Conservation (phyloP, 805 yeast genomes). For the Blastobotrys chiropterorum region DNA sequence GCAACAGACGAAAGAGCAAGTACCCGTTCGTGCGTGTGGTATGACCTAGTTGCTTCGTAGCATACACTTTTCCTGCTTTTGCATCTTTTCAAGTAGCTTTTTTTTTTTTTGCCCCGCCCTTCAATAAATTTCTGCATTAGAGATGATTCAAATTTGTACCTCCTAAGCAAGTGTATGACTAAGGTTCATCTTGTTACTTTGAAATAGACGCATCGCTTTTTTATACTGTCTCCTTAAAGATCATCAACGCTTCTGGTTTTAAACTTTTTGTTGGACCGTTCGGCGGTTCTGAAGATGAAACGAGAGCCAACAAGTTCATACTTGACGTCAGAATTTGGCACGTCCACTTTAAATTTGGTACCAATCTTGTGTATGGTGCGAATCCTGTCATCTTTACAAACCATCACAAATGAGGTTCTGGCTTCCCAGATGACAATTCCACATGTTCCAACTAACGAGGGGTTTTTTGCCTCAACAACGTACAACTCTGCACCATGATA, state of each 20-base stretch:
- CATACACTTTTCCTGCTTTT: background rate
- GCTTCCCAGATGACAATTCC: constrained; percentile 88
- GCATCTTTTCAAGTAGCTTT: background rate
- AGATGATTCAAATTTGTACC: too few relatives aligned
- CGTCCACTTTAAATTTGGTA: constrained; percentile 50
- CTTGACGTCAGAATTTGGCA: constrained; percentile 25
- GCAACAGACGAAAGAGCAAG: background rate
- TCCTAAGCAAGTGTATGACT: too few relatives aligned
- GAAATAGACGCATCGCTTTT: too few relatives aligned
- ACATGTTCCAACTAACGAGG: constrained; percentile 48
- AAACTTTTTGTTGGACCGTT: constrained; percentile 78
- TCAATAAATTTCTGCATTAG: too few relatives aligned
- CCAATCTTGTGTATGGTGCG: constrained; percentile 63
- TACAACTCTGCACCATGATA: constrained; percentile 67
- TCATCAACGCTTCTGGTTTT: constrained; percentile 72
- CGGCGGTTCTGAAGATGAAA: constrained; percentile 66
- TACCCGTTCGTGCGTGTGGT: background rate
- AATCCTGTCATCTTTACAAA: constrained; percentile 42
- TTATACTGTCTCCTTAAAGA: constrained; percentile 21
- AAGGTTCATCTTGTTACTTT: too few relatives aligned
- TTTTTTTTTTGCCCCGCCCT: too few relatives aligned
- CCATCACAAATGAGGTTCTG: constrained; percentile 61
- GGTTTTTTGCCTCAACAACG: constrained; percentile 53
- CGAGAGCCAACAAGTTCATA: constrained; percentile 76
- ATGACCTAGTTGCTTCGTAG: too few relatives aligned